Conservation (phyloP, 2,329 filamentous ascomycete genomes). For the Fusarium metavorans region DNA sequence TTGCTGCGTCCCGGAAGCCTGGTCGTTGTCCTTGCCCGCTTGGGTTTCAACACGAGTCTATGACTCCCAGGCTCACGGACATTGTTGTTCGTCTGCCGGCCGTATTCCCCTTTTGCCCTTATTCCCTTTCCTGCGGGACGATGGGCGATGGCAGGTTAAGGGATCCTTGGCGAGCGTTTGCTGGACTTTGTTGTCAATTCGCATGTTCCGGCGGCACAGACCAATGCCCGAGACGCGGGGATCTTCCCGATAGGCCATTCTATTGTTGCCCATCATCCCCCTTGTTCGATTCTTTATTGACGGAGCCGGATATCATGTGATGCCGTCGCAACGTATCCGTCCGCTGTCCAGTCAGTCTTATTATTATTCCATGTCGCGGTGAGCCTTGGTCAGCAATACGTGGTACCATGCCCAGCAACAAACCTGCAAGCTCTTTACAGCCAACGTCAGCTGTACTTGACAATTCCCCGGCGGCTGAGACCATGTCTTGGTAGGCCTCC, state of each 20-base stretch:
- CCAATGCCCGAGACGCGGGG: slow-evolving; percentile 28
- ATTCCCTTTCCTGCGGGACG: slow-evolving; percentile 14
- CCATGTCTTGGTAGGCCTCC: slow-evolving; percentile 23
- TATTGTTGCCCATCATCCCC: slow-evolving; percentile 9
- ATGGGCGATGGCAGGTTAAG: slow-evolving; percentile 30
- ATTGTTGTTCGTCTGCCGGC: slow-evolving; percentile 19
- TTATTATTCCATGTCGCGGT: slow-evolving; percentile 7
- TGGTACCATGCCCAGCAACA: slow-evolving; percentile 17
- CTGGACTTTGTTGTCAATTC: slow-evolving; percentile 23
- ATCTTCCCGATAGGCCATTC: slow-evolving; percentile 40
- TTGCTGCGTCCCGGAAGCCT: slow-evolving; percentile 28
- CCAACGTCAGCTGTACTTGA: slow-evolving; percentile 17
- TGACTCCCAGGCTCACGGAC: slow-evolving; percentile 22
- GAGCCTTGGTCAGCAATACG: slow-evolving; percentile 27
- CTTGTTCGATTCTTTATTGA: slow-evolving; percentile 27
- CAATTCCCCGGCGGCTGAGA: slow-evolving; percentile 31
- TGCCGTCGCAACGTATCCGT: slow-evolving; percentile 13
- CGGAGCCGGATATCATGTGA: slow-evolving; percentile 24
- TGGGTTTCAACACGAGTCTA: slow-evolving; percentile 19
- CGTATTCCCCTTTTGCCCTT: slow-evolving; percentile 13
- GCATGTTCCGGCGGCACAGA: slow-evolving; percentile 24
- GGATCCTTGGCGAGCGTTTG: slow-evolving; percentile 9
- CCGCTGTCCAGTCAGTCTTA: slow-evolving; percentile 20
- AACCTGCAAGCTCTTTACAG: slow-evolving; percentile 30
- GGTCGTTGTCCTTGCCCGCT: slow-evolving; percentile 26